Base-by-base conservation (phyloP, 2,329 filamentous ascomycete genomes). In the Cladosporium colombiae region DNA sequence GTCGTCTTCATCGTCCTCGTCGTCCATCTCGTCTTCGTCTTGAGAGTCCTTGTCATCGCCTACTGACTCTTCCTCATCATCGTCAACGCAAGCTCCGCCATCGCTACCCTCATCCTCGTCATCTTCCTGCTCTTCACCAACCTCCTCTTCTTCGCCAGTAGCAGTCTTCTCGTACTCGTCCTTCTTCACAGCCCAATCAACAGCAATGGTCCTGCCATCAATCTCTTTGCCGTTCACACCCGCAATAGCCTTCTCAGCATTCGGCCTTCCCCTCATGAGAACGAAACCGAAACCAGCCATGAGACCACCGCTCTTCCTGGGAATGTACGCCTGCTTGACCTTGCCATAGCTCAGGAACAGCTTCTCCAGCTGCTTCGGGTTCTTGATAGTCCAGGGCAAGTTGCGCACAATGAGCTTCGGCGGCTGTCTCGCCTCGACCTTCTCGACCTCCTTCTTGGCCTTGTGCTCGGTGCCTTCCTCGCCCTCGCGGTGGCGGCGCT, bases 161-260 rank as follows among this genome's bases (percentile, higher is more conserved):
- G 65, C 62, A 40, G 61, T 64, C 68, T 86, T 92, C 92, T 72
- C 62, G 46, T 71, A 99, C 7, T 89, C 88, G 50, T 89, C 85
- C 81, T 96, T 97, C 67, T 97, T 92, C 3, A 98, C 93, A 35
- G 96, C 94, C 92, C 92, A 99, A 80, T 99, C 95, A 7, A 99
- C 95, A 31, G 94, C 95, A 67, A 99, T 79, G 10, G 89, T 90
- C 73, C 95, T 86, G 2, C 93, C 95, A 76, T 97, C 93, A 23
- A 99, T 85, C 68, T 91, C 87, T 76, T 92, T 97, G 66, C 94
- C 95, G 78, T 98, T 99, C 71, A 98, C 83, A 25, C 85, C 88
- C 66, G 90, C 88, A 65, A 99, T 83, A 1, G 95, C 95, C 76
- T 89, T 92, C 78, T 98, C 91, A 0, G 95, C 94, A 78, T 98